These are phyloP conservation scores for Arthrobotrys pseudoclavata DNA, from an alignment of 2,329 filamentous ascomycete genomes.

Conservation along the genomic window DNA sequence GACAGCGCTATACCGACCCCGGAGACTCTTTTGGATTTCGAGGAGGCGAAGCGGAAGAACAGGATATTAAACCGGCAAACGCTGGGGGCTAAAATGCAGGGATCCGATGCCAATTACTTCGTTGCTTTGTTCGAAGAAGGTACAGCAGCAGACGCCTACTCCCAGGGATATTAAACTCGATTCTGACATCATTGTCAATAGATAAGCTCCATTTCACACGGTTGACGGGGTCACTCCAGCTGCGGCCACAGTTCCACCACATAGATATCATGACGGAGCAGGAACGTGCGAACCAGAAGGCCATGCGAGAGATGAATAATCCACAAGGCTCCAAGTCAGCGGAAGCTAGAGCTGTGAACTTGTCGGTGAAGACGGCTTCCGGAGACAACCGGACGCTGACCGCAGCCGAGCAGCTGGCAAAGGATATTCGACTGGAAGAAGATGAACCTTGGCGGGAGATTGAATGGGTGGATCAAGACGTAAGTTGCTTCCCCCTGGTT, in stretches of 20 bases:
- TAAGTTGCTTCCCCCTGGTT: neutral
- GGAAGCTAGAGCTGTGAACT: constrained; percentile 82
- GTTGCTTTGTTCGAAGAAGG: constrained; percentile 89
- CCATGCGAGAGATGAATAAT: constrained; percentile 68
- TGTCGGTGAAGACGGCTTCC: constrained; percentile 81
- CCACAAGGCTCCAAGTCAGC: constrained; percentile 65
- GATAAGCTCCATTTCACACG: constrained; percentile 89
- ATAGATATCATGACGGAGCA: constrained; percentile 86
- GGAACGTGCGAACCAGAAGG: constrained; percentile 70
- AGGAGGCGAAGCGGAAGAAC: constrained; percentile 77
- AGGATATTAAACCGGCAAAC: constrained; percentile 84
- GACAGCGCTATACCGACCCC: constrained; percentile 65
- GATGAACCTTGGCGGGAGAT: constrained; percentile 85
- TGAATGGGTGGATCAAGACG: constrained; percentile 85
- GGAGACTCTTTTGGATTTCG: constrained; percentile 70
- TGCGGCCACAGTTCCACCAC: constrained; percentile 93
- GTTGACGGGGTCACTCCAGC: constrained; percentile 84
- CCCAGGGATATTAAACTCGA: constrained; percentile 9
- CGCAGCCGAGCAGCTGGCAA: constrained; percentile 75
- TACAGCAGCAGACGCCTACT: constrained; percentile 65
- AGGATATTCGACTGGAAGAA: constrained; percentile 82
- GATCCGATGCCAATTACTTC: constrained; percentile 85
- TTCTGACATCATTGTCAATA: constrained; percentile 65
- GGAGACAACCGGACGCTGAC: constrained; percentile 68
- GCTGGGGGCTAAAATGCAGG: constrained; percentile 81